Base-by-base conservation (phyloP, 495 filamentous ascomycete genomes). In the Thermochaetoides thermophila region DNA sequence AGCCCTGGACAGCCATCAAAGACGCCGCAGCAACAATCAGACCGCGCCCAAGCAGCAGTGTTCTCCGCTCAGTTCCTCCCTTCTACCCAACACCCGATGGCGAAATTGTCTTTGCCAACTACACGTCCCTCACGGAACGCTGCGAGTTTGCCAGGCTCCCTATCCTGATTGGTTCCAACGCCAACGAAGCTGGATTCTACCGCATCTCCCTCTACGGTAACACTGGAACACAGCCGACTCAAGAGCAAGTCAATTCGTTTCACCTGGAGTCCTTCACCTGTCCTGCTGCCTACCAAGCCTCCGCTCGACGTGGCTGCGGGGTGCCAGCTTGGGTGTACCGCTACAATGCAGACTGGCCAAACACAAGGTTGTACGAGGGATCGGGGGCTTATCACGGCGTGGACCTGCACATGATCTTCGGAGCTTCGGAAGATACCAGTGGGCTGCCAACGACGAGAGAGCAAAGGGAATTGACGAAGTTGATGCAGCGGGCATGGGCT, bases 391-490 rank as follows among this genome's bases (percentile, higher is more conserved):
- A 66, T 38, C 68, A 72, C 34, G 67, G 61, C 5, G 43, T 45
- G 12, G 66, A 72, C 14, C 17, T 70, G 26, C 45, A 59, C 29
- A 54, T 69, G 60, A 35, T 70, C 11, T 68, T 65, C 32, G 64
- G 63, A 4, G 56, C 30, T 5, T 44, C 52, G 11, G 52, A 44
- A 27, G 50, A 49, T 15, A 47, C 63, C 21, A 66, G 53, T 28
- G 58, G 56, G n/a, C 29, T 61, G 8, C 16, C 27, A 4, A 40
- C 48, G 3, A 44, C 47, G 18, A 44, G 39, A 13, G 27, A 45
- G 27, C 13, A 67, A 37, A 30, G 32, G 7, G 34, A 42, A 29
- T 42, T 54, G 26, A 44, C 35, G 11, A 30, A 24, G 22, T 42
- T 56, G 31, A 57, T 64, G 56, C 54, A 55, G 32, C 38, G 36